Conservation (phyloP, 1,284 basidiomycete genomes). For the Peniophora sp. region DNA sequence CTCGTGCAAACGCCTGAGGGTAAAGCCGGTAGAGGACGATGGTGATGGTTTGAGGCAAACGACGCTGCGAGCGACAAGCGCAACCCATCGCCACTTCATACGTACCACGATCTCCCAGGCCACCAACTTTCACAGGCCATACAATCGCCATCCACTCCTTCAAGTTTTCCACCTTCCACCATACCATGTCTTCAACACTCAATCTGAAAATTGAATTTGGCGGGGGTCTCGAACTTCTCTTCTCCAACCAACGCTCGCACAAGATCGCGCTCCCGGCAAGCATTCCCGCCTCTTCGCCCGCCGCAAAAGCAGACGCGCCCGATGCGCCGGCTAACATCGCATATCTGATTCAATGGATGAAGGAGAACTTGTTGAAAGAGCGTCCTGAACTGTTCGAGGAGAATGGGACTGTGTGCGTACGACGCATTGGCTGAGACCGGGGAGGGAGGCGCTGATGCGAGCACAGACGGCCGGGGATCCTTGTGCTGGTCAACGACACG, state of each 20-base stretch:
- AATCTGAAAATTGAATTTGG: slow-evolving; percentile 59
- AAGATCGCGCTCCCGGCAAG: slow-evolving; percentile 47
- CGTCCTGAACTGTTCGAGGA: slow-evolving; percentile 89
- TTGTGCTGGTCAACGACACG: slow-evolving; percentile 93
- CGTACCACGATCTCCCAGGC: too few species aligned
- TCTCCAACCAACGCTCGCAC: slow-evolving; percentile 63
- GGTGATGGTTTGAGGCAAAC: too few species aligned
- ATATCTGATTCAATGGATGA: slow-evolving; percentile 76
- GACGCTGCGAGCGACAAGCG: too few species aligned
- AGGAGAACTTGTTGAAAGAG: slow-evolving; percentile 75
- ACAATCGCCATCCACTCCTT: neutral
- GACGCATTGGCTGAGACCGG: slow-evolving; percentile 1
- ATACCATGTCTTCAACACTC: slow-evolving; percentile 1
- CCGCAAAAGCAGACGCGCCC: slow-evolving; percentile 9
- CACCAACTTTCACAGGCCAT: too few species aligned
- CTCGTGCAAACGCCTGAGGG: too few species aligned
- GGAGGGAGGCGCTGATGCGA: neutral
- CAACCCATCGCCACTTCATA: too few species aligned
- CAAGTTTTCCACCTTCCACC: neutral
- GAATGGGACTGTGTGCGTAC: slow-evolving; percentile 77
- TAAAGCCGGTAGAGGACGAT: too few species aligned
- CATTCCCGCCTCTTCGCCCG: slow-evolving; percentile 19
- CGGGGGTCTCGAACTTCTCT: slow-evolving; percentile 80
- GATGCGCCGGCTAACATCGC: slow-evolving; percentile 50
- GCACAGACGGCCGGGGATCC: slow-evolving; percentile 85